phyloP scores from a whole-genome alignment of 2,329 filamentous ascomycete genomes.

The Coniochaeta sp. region DNA sequence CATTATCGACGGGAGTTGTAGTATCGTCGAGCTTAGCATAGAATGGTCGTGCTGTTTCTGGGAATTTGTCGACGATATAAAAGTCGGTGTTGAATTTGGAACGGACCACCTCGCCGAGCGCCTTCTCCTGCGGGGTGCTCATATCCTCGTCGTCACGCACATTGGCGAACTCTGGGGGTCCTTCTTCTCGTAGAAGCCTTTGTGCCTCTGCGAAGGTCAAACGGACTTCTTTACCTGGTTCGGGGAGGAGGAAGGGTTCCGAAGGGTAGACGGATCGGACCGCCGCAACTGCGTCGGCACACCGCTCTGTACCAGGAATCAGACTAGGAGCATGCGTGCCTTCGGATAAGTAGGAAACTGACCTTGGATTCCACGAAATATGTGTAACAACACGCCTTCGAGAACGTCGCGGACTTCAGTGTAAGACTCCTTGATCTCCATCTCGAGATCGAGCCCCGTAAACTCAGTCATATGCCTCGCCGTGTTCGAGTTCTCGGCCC shows the following conservation, averaged over 20 bases:
- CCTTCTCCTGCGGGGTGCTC: constrained; percentile 69
- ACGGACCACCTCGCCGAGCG: constrained; percentile 73
- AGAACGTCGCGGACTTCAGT: constrained; percentile 66
- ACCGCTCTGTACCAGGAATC: constrained; percentile 35
- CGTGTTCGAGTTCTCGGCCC: constrained; percentile 81
- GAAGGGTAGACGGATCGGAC: constrained; percentile 65
- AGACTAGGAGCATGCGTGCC: neutral
- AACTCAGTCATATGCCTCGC: constrained; percentile 84
- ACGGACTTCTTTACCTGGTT: constrained; percentile 62
- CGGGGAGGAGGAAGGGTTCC: constrained; percentile 66
- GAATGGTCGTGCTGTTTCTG: constrained; percentile 74
- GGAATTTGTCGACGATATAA: constrained; percentile 90
- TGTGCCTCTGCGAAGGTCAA: constrained; percentile 70
- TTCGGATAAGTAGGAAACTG: constrained; percentile 6
- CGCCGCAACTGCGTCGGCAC: constrained; percentile 60
- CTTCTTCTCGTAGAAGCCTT: constrained; percentile 64
- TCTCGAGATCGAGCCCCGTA: constrained; percentile 82
- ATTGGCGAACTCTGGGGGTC: constrained; percentile 54
- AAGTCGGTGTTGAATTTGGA: constrained; percentile 88
- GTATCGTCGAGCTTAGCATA: constrained; percentile 70
- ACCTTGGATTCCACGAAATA: constrained; percentile 65
- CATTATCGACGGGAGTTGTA: neutral
- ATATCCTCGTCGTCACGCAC: constrained; percentile 68
- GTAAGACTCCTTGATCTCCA: constrained; percentile 78
- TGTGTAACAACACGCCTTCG: constrained; percentile 68